Evolutionary conservation across 805 yeast species (phyloP).

Genomic region (Saccharomycopsis javanensis): DNA sequence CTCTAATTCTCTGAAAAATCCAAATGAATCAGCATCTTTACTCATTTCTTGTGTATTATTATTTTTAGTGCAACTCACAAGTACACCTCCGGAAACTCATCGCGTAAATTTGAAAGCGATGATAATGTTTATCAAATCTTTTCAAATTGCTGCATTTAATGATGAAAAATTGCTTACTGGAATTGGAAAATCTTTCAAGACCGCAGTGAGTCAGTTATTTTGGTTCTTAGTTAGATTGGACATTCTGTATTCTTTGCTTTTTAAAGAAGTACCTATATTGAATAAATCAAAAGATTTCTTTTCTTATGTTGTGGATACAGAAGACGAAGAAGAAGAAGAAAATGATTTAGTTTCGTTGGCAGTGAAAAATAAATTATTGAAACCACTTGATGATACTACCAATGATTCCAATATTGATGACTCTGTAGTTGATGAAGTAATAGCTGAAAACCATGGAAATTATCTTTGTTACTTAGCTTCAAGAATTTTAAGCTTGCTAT

Average conservation of each 20-base stretch:
- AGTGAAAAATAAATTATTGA: not conserved
- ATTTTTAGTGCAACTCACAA: conserved; percentile 12
- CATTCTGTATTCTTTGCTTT: conserved; percentile 8
- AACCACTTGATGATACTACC: not conserved
- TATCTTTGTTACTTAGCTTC: conserved; percentile 9
- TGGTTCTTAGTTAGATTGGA: conserved; percentile 15
- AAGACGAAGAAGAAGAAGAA: not conserved
- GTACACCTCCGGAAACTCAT: conserved; percentile 7
- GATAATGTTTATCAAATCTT: conserved; percentile 7
- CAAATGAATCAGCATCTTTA: not conserved
- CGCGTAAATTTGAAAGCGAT: conserved; percentile 4
- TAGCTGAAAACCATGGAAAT: conserved; percentile 3
- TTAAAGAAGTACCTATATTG: conserved; percentile 5
- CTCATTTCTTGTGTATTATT: conserved; percentile 5
- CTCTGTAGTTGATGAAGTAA: not conserved
- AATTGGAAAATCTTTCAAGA: not conserved
- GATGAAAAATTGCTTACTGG: not conserved
- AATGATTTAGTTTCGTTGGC: not conserved
- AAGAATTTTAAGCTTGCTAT: conserved; percentile 3
- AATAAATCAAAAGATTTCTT: not conserved
- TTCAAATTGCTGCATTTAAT: conserved; percentile 6
- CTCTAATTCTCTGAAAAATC: not conserved
- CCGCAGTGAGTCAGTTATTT: conserved; percentile 4
- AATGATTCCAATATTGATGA: not conserved
- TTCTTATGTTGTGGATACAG: not conserved